Evolutionary conservation across 495 filamentous ascomycete genomes (phyloP).

Genomic region (Lophiotrema nucula): DNA sequence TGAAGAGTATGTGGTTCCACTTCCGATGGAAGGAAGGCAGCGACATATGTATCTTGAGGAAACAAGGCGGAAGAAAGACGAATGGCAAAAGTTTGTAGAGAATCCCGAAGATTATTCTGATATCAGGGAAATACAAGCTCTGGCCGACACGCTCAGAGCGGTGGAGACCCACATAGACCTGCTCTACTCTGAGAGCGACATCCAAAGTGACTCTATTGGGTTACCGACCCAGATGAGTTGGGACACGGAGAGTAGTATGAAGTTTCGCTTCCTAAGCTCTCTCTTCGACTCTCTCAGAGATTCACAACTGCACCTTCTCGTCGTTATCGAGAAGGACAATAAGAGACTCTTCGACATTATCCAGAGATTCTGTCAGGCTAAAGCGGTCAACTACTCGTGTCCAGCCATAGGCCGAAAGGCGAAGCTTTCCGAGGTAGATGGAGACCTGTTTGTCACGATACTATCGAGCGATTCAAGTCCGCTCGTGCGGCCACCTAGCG

Average conservation of each 20-base stretch:
- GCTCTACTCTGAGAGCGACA: neutral
- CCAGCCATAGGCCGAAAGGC: conserved; percentile 13
- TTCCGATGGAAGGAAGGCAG: conserved; percentile 19
- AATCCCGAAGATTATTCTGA: conserved; percentile 4
- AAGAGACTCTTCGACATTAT: conserved; percentile 15
- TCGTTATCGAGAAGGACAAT: conserved; percentile 11
- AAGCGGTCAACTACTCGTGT: conserved; percentile 11
- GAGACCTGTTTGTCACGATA: conserved; percentile 15
- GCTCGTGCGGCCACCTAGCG: conserved; percentile 9
- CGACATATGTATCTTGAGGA: conserved; percentile 4
- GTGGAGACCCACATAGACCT: conserved; percentile 26
- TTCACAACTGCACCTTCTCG: conserved; percentile 18
- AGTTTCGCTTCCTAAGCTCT: conserved; percentile 24
- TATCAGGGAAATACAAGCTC: neutral
- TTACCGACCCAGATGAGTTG: conserved; percentile 7
- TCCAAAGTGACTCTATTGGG: neutral
- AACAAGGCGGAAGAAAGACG: neutral
- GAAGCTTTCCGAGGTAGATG: conserved; percentile 1
- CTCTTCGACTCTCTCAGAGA: conserved; percentile 15
- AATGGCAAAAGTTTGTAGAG: neutral
- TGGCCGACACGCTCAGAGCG: conserved; percentile 12
- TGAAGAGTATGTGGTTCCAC: conserved; percentile 18
- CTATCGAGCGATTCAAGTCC: conserved; percentile 4
- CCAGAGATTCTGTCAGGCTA: conserved; percentile 19
- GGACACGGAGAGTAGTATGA: conserved; percentile 13